Conservation (phyloP, 805 yeast genomes). For the Monosporozyma solicola region DNA sequence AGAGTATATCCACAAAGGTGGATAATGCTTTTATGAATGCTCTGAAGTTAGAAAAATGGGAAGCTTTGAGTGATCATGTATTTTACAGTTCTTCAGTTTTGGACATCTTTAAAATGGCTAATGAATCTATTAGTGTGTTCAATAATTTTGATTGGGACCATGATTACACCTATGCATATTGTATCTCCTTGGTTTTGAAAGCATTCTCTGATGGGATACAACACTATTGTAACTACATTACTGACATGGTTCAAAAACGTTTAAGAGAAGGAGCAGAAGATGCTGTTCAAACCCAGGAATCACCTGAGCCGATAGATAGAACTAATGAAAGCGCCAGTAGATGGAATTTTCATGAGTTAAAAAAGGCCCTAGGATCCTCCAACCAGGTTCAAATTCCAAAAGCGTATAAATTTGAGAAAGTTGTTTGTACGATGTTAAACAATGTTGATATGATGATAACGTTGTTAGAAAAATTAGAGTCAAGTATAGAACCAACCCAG, state of each 20-base stretch:
- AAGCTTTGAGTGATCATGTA: conserved; percentile 40
- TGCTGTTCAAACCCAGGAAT: neutral
- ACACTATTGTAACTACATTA: conserved; percentile 35
- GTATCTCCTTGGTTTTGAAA: conserved; percentile 52
- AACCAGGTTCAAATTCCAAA: conserved; percentile 34
- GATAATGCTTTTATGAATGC: conserved; percentile 44
- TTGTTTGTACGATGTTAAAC: conserved; percentile 70
- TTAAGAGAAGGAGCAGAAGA: conserved; percentile 14
- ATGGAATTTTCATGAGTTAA: conserved; percentile 37
- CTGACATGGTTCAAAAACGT: conserved; percentile 35
- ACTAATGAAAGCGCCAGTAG: conserved; percentile 1
- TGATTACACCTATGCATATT: conserved; percentile 49
- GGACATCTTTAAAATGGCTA: conserved; percentile 58
- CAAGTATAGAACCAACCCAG: conserved; percentile 47
- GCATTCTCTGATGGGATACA: conserved; percentile 55
- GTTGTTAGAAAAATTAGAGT: conserved; percentile 46
- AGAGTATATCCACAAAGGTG: conserved; percentile 38
- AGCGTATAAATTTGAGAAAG: conserved; percentile 49
- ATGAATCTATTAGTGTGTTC: conserved; percentile 49
- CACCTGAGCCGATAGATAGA: neutral
- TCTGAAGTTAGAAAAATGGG: conserved; percentile 47
- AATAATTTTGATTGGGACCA: conserved; percentile 57
- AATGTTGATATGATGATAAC: conserved; percentile 47
- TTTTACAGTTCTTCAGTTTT: conserved; percentile 51
- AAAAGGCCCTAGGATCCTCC: conserved; percentile 38